Conservation (phyloP, 352 stramenopile genomes). For the Globisporangium cystogenes region DNA sequence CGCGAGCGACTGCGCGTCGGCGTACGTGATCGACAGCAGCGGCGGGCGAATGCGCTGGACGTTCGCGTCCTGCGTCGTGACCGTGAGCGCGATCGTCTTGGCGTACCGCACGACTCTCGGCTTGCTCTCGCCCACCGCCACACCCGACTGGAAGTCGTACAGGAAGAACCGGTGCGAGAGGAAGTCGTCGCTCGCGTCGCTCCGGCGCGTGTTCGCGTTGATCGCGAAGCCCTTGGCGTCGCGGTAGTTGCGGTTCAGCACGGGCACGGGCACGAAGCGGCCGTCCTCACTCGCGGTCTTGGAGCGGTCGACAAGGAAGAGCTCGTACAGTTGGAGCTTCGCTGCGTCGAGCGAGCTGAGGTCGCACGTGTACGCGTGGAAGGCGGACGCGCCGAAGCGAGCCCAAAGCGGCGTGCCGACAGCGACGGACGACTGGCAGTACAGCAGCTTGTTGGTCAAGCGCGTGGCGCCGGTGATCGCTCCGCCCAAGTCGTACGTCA, state of each 20-base stretch:
- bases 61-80: conserved; percentile 44
- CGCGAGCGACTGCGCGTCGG: conserved; percentile 32
- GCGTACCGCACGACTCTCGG: conserved; percentile 69
- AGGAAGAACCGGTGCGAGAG: conserved; percentile 92
- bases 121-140: conserved; percentile 34
- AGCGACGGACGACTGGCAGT: conserved; percentile 36
- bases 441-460: conserved; percentile 77
- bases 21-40: conserved; percentile 75
- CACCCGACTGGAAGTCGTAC: conserved; percentile 77
- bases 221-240: conserved; percentile 49
- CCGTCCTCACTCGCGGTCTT: conserved; percentile 33
- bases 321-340: conserved; percentile 81
- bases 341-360: conserved; percentile 37
- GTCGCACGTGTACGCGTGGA: conserved; percentile 62
- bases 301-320: conserved; percentile 87
- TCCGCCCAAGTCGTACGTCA: conserved; percentile 86
- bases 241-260: conserved; percentile 83
- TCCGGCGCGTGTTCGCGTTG: conserved; percentile 67
- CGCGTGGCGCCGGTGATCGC: conserved; percentile 70
- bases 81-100: conserved; percentile 53
- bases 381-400: conserved; percentile 68
- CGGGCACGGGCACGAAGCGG: conserved; percentile 80
- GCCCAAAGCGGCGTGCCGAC: conserved; percentile 51
- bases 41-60: conserved; percentile 58
- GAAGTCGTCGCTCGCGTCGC: conserved; percentile 75